Evolutionary conservation across 1,139 yeast species (phyloP), one percentile per base, ranked within the genome.

Genomic region (Diutina sp.): DNA sequence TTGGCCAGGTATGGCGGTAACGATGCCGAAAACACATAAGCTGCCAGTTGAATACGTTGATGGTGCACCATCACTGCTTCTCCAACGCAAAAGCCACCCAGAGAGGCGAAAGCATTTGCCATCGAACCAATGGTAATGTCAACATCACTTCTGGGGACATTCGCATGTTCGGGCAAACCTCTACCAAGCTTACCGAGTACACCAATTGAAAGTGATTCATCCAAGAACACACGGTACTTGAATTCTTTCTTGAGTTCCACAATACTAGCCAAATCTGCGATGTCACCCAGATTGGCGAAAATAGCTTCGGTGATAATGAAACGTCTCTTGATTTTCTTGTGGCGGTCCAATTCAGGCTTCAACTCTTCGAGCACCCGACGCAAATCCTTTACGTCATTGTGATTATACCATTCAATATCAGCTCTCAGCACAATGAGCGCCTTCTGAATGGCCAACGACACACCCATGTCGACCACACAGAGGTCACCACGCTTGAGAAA

Each of bases 11-110:
- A 91, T 18, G 98, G 95, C 14, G 99, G 98, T 67, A 93, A 80
- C 2, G 97, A 83, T 9, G 99, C 99, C 66, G 96, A 87, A 67
- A 90, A 93, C 59, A 95, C 95, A 67, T 90, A 93, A 2, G 97
- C 97, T 62, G 80, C 77, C 9, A 96, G 88, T 41, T 90, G 88
- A 65, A 91, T 86, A 67, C 95, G 84, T 76, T 95, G 99, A 71
- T 93, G 97, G 63, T 85, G 87, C 52, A 91, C 83, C 91, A 93
- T 89, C 58, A 86, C 85, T 48, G 73, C 72, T 50, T 82, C 86
- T 59, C 98, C 99, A 30, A 89, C 89, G 67, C 96, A 93, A 70
- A 90, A 93, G 0, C 97, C 99, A 61, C 99, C 99, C 52, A 95
- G 85, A 9, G 95, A 78, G n/a, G 91, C 95, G 62, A 91, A 78